These are phyloP conservation scores for Chytriomyces confervae DNA, from an alignment of 192 early-diverging fungal genomes.

Conservation along the genomic window DNA sequence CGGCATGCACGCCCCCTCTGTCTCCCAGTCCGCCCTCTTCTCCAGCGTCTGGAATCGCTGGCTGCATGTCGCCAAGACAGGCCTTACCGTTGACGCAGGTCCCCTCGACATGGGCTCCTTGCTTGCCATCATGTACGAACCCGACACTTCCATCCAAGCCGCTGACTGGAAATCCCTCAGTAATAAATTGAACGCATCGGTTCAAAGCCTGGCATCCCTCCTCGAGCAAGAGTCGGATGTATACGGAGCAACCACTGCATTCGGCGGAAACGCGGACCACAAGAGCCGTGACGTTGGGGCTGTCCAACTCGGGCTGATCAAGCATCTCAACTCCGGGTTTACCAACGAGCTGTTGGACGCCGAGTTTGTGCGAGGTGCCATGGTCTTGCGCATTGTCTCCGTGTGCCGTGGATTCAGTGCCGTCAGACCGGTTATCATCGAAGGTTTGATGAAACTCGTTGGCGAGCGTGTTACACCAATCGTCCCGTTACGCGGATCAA, in stretches of 20 bases:
- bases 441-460: constrained; percentile 14
- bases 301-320: constrained; percentile 22
- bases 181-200: too few relatives aligned
- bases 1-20: too few relatives aligned
- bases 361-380: constrained; percentile 2
- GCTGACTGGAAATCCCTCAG: too few relatives aligned
- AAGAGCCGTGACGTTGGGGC: neutral
- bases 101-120: too few relatives aligned
- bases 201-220: neutral
- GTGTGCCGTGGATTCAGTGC: constrained; percentile 10
- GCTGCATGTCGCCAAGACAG: too few relatives aligned
- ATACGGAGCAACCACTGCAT: constrained; percentile 15
- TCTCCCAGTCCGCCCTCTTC: too few relatives aligned
- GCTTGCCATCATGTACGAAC: too few relatives aligned
- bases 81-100: too few relatives aligned
- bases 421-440: neutral
- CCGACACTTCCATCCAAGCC: too few relatives aligned
- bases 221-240: neutral
- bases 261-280: constrained; percentile 19
- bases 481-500: constrained; percentile 8
- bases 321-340: neutral
- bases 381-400: constrained; percentile 14
- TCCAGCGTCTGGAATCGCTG: too few relatives aligned
- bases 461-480: neutral
- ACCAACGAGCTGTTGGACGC: constrained; percentile 7